A percentile compares a stretch with the other conserved stretches of the same genome.
Evolutionary conservation across 768 basidiomycete genomes (phyloP).

Genomic region (Rhodotorula diobovata): DNA sequence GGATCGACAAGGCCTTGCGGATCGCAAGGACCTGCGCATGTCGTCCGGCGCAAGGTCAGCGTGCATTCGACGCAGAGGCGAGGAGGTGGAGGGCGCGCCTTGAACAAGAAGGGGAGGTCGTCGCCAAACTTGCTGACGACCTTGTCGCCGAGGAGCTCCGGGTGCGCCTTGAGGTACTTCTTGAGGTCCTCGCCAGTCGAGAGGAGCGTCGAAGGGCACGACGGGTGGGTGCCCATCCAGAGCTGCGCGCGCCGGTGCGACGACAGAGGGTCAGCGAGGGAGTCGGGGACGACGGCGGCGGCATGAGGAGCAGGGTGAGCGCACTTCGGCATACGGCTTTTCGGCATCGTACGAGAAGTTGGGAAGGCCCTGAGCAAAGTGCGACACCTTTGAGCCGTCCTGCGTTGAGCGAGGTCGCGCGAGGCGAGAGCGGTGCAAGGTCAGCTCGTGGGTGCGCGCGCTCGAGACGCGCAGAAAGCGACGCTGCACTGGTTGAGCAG

Average conservation of each 20-base stretch:
- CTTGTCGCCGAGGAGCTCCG: conserved; percentile 62
- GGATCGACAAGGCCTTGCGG: conserved; percentile 80
- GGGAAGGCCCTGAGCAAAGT: conserved; percentile 64
- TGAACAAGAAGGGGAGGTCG: conserved; percentile 85
- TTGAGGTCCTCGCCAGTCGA: conserved; percentile 56
- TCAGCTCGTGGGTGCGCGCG: not conserved
- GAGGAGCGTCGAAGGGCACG: conserved; percentile 58
- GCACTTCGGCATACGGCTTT: conserved; percentile 87
- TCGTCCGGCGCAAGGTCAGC: conserved; percentile 41
- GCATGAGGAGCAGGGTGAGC: conserved; percentile 40
- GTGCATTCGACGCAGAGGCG: too few species aligned
- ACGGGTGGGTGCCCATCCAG: conserved; percentile 98
- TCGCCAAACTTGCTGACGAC: conserved; percentile 62
- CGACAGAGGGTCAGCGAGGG: not conserved
- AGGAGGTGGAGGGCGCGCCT: conserved; percentile 52
- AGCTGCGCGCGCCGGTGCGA: conserved; percentile 66
- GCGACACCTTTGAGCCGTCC: conserved; percentile 71
- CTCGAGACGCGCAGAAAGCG: not conserved
- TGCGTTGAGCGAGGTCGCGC: not conserved
- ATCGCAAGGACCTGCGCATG: conserved; percentile 65
- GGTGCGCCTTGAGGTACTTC: conserved; percentile 62
- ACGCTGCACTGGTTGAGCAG: too few species aligned
- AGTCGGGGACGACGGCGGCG: not conserved
- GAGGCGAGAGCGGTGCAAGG: not conserved
- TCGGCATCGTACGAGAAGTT: conserved; percentile 65